Percentiles rank a stretch among this genome's conserved stretches.
Evolutionary conservation across 2,329 filamentous ascomycete species (phyloP).

Genomic region (Nigrospora oryzae): DNA sequence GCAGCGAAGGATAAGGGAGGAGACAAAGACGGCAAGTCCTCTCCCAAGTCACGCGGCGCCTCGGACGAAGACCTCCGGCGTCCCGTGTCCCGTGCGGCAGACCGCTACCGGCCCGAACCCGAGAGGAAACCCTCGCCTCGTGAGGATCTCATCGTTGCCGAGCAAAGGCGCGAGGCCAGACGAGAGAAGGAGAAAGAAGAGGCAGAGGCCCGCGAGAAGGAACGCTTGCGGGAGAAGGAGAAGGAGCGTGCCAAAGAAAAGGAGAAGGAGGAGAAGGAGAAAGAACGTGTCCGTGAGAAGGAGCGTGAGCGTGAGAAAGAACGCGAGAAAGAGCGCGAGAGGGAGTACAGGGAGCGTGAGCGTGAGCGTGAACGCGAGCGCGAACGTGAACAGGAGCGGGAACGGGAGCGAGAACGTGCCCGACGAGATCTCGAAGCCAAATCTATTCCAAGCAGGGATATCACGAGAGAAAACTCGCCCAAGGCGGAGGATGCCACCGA

Average conservation of each 20-base stretch:
- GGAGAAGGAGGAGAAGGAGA: constrained; percentile 6
- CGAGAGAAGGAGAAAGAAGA: constrained; percentile 9
- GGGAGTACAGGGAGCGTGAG: constrained; percentile 10
- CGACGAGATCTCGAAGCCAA: constrained; percentile 29
- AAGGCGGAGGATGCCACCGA: constrained; percentile 28
- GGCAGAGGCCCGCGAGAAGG: constrained; percentile 8
- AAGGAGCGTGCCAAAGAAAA: constrained; percentile 3
- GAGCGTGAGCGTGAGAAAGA: constrained; percentile 17
- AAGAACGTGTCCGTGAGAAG: constrained; percentile 4
- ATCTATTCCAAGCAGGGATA: constrained; percentile 14
- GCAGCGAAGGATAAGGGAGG: constrained; percentile 29
- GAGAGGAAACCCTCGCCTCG: constrained; percentile 14
- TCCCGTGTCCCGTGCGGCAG: constrained; percentile 12
- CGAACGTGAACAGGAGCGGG: constrained; percentile 7
- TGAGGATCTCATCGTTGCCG: constrained; percentile 12
- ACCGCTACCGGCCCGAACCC: constrained; percentile 18
- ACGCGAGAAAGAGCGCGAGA: constrained; percentile 13
- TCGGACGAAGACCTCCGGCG: constrained; percentile 16
- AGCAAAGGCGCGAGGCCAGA: constrained; percentile 14
- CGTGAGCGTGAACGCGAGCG: constrained; percentile 8
- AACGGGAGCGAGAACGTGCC: constrained; percentile 16
- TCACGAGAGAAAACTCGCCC: constrained; percentile 29
- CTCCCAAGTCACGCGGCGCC: constrained; percentile 17
- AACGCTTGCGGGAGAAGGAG: constrained; percentile 9
- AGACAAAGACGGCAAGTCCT: constrained; percentile 19